Conservation (phyloP, 257 asterid genomes). For the Solanum virginianum region DNA sequence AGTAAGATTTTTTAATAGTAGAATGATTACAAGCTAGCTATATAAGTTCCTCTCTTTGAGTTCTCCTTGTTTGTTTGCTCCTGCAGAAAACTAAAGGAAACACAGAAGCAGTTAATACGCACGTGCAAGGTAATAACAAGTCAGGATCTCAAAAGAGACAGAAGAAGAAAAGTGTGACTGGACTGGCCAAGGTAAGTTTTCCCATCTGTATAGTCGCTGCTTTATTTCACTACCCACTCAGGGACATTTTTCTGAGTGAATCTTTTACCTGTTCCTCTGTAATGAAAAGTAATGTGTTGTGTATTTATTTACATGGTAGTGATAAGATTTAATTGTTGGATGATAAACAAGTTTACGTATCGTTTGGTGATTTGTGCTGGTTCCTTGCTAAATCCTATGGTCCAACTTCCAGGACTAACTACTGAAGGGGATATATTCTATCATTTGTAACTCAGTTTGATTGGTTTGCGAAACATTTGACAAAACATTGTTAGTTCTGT, state of each 20-base stretch:
- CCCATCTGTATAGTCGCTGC: constrained; percentile 1
- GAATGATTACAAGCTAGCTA: background rate
- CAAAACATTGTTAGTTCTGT: background rate
- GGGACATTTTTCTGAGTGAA: background rate
- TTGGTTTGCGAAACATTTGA: background rate
- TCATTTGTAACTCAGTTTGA: background rate
- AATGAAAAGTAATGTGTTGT: background rate
- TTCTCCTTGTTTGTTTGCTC: background rate
- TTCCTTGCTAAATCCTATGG: background rate
- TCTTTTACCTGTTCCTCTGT: background rate
- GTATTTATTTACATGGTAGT: background rate
- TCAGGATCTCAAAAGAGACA: constrained; percentile 48
- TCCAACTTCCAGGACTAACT: background rate
- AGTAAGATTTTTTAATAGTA: constrained; percentile 28
- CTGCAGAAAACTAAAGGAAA: constrained; percentile 52
- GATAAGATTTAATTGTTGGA: background rate
- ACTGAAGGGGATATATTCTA: background rate
- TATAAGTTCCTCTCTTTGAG: background rate
- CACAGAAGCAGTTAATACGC: constrained; percentile 21
- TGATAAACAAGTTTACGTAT: background rate
- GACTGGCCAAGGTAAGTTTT: constrained; percentile 59
- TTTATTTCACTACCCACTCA: background rate
- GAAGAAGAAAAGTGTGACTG: constrained; percentile 33
- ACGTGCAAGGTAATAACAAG: constrained; percentile 29
- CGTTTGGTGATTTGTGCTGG: background rate